Evolutionary conservation across 2,329 filamentous ascomycete species (phyloP).

Genomic region (Alternaria ventricosa): DNA sequence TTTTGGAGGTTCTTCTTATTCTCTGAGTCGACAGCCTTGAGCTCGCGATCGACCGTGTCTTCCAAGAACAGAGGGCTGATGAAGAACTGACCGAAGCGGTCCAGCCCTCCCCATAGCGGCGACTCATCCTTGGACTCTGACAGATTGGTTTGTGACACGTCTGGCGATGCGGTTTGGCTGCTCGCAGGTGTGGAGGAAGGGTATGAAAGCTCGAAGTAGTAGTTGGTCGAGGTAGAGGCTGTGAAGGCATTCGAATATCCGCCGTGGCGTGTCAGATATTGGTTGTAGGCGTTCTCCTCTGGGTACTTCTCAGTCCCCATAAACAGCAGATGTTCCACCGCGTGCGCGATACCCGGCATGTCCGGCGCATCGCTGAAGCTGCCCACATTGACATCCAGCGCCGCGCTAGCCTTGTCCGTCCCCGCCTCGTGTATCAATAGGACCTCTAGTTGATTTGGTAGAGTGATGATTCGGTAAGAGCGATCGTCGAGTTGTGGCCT

Average conservation of each 20-base stretch:
- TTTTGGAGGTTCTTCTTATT: conserved; percentile 98
- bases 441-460: conserved; percentile 87
- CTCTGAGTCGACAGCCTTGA: conserved; percentile 90
- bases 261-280: conserved; percentile 88
- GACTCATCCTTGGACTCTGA: conserved; percentile 53
- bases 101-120: conserved; percentile 81
- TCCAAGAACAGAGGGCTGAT: conserved; percentile 85
- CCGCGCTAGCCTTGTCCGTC: conserved; percentile 95
- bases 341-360: conserved; percentile 94
- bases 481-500: conserved; percentile 86
- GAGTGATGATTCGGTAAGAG: conserved; percentile 82
- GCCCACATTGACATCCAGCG: conserved; percentile 93
- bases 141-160: conserved; percentile 46
- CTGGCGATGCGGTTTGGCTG: conserved; percentile 53
- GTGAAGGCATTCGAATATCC: conserved; percentile 96
- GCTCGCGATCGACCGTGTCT: conserved; percentile 83
- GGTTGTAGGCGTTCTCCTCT: conserved; percentile 78
- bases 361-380: conserved; percentile 91
- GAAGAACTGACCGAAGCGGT: conserved; percentile 94
- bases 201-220: conserved; percentile 93
- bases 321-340: conserved; percentile 94
- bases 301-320: conserved; percentile 99
- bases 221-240: conserved; percentile 91
- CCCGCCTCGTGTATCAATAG: conserved; percentile 91
- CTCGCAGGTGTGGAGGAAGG: conserved; percentile 65